Evolutionary conservation across 2,329 filamentous ascomycete genomes (phyloP), one percentile per base, ranked within the genome.

Genomic region (Cryoendolithus antarcticus): DNA sequence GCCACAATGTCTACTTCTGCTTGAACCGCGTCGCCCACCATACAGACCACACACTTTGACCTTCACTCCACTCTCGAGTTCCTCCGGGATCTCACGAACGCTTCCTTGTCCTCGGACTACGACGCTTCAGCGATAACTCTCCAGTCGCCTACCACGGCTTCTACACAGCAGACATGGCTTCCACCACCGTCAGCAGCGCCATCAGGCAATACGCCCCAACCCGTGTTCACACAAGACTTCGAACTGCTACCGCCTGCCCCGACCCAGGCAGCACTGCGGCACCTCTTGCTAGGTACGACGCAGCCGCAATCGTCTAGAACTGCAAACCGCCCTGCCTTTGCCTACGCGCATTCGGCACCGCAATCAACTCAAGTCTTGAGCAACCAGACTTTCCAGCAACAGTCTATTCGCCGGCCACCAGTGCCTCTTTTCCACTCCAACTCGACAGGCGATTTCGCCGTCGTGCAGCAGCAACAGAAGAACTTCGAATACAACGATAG

Each of bases 81-180:
- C 39, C 39, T 27, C 19, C 39, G 35, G 39, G 39, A 41, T 31
- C 35, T 41, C 39, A 36, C 39, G 43, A 39, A 38, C 42, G 44
- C 46, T 44, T 47, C 30, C 46, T 46, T 48, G 53, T 52, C 41
- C 46, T 38, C 41, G 39, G 53, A 56, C 55, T 44, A 63, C 52
- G 74, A 41, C 37, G 39, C 71, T 61, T 75, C 69, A 66, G 61
- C 64, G 58, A 74, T 70, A 75, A 78, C 80, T 75, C 75, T 72
- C 53, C 58, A 70, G 75, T 77, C 82, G 78, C 80, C 80, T 79
- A 86, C 72, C 73, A 86, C 82, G 82, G 81, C 82, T 83, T 74
- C 77, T 63, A 61, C 64, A 62, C 62, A 66, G 58, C 75, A 77
- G 86, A 55, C 72, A 88, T 88, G 82, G 82, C 80, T 72, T 77